These are phyloP conservation scores for Candida sp. DNA, from an alignment of 1,139 yeast species.

Conservation along the genomic window DNA sequence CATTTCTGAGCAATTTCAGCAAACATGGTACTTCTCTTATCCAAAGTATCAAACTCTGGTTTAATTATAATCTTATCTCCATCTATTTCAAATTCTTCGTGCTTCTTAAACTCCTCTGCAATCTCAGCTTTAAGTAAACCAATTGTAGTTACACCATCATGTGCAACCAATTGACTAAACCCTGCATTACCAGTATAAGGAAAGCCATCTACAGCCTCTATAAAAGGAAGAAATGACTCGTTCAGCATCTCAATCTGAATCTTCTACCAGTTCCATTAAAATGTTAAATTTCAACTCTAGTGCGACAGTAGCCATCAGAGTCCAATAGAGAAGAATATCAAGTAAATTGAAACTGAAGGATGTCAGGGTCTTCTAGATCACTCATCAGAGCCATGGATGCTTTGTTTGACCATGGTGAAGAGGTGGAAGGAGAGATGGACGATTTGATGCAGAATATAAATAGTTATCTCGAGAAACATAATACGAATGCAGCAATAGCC, in stretches of 20 bases:
- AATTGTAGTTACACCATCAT: slow-evolving; percentile 42
- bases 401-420: slow-evolving; percentile 27
- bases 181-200: slow-evolving; percentile 26
- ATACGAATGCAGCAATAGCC: slow-evolving; percentile 29
- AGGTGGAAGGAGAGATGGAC: slow-evolving; percentile 8
- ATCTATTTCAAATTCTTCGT: slow-evolving; percentile 33
- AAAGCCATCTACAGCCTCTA: slow-evolving; percentile 49
- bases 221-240: slow-evolving; percentile 13
- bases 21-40: slow-evolving; percentile 44
- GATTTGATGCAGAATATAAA: slow-evolving; percentile 16
- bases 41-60: slow-evolving; percentile 37
- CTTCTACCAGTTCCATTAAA: too few relatives aligned
- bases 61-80: slow-evolving; percentile 30
- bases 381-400: slow-evolving; percentile 28
- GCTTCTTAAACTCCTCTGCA: slow-evolving; percentile 30
- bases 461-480: slow-evolving; percentile 34
- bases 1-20: slow-evolving; percentile 41
- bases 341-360: slow-evolving; percentile 4
- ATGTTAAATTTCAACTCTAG: too few relatives aligned
- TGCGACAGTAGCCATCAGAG: too few relatives aligned
- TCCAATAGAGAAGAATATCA: too few relatives aligned
- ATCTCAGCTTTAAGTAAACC: slow-evolving; percentile 54
- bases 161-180: slow-evolving; percentile 43
- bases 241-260: not conserved
- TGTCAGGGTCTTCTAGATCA: slow-evolving; percentile 34